Evolutionary conservation across 179 eudicot genomes (phyloP).

Genomic region (Nepenthes alata): DNA sequence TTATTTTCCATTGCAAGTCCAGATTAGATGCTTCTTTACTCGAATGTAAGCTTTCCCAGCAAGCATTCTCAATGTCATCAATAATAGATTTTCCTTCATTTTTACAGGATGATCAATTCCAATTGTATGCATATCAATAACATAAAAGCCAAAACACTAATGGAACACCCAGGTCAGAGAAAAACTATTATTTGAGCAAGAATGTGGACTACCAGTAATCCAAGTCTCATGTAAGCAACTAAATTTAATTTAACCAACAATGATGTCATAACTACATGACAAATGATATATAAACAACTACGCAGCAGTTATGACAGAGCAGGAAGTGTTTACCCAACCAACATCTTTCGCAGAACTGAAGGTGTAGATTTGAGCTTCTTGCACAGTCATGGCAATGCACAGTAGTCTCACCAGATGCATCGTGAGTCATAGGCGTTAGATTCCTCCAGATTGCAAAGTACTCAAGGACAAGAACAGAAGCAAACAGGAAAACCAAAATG

Average conservation of each 20-base stretch:
- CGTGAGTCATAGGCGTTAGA: conserved; percentile 27
- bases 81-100: too few relatives aligned
- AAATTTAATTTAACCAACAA: too few relatives aligned
- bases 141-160: background rate
- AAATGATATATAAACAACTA: background rate
- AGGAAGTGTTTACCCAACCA: conserved; percentile 67
- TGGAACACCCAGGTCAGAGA: too few relatives aligned
- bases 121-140: background rate
- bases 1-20: too few relatives aligned
- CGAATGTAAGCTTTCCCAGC: too few relatives aligned
- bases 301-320: background rate
- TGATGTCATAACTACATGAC: too few relatives aligned
- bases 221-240: too few relatives aligned
- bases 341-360: conserved; percentile 59
- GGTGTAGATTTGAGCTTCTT: conserved; percentile 48
- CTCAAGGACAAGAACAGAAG: conserved; percentile 63
- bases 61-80: too few relatives aligned
- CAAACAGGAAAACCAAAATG: conserved; percentile 64
- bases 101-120: background rate
- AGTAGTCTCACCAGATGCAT: conserved; percentile 17
- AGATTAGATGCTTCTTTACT: too few relatives aligned
- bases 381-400: conserved; percentile 86
- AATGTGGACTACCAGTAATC: too few relatives aligned
- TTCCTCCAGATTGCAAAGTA: conserved; percentile 78
- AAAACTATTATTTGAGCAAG: too few relatives aligned